phyloP scores from a whole-genome alignment of 495 filamentous ascomycete genomes.

The Tetracladium marchalianum region DNA sequence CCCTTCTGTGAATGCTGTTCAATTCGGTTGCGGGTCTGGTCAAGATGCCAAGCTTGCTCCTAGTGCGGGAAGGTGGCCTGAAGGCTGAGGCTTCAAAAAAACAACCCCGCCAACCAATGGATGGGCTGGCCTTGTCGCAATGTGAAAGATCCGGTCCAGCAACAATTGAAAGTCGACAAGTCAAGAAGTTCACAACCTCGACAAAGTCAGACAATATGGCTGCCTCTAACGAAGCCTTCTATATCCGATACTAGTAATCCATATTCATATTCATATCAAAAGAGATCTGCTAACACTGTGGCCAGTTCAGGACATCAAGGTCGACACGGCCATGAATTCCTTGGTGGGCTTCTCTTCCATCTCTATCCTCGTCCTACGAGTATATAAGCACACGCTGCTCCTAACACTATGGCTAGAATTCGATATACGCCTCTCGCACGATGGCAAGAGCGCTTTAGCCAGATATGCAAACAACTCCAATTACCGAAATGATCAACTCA shows the following conservation, averaged over 20 bases:
- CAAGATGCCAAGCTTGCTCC: too few relatives aligned
- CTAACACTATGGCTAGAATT: slow-evolving; percentile 55
- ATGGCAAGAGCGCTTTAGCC: slow-evolving; percentile 89
- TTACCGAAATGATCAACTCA: slow-evolving; percentile 96
- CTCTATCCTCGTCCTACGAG: not conserved
- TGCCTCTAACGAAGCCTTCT: slow-evolving; percentile 64
- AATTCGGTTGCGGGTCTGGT: too few relatives aligned
- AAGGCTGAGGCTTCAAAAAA: too few relatives aligned
- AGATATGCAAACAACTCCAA: slow-evolving; percentile 99
- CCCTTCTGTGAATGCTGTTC: too few relatives aligned
- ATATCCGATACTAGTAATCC: slow-evolving; percentile 85
- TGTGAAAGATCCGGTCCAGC: slow-evolving; percentile 9
- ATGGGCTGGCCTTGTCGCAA: not conserved
- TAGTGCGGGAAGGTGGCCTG: too few relatives aligned
- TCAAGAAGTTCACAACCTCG: not conserved
- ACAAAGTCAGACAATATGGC: slow-evolving; percentile 10
- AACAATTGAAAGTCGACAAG: not conserved
- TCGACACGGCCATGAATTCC: slow-evolving; percentile 96
- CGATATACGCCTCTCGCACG: slow-evolving; percentile 85
- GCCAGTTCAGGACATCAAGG: slow-evolving; percentile 91
- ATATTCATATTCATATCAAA: slow-evolving; percentile 5
- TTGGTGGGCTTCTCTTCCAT: slow-evolving; percentile 48
- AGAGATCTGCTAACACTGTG: slow-evolving; percentile 27
- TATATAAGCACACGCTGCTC: not conserved
- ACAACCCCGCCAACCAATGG: too few relatives aligned